Conservation (phyloP, 2,329 filamentous ascomycete species). For the Gyromitra esculenta region DNA sequence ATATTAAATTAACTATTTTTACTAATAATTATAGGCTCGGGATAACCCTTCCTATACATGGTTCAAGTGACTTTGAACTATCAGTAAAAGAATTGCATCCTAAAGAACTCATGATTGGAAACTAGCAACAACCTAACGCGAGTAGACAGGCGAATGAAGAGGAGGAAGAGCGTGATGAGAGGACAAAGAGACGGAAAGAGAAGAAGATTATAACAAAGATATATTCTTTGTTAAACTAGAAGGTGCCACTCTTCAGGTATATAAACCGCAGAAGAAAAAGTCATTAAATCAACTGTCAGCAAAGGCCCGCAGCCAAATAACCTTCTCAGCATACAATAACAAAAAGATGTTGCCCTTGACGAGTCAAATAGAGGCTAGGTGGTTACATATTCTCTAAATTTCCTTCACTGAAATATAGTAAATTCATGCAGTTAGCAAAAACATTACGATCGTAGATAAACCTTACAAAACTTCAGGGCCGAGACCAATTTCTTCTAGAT, state of each 20-base stretch:
- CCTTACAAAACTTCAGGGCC: too few relatives aligned
- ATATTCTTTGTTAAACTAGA: constrained; percentile 4
- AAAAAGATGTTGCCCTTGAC: too few relatives aligned
- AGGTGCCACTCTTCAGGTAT: not conserved
- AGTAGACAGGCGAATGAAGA: too few relatives aligned
- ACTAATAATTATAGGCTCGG: not conserved
- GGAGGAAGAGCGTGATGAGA: too few relatives aligned
- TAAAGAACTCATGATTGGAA: constrained; percentile 1
- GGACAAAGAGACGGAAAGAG: not conserved
- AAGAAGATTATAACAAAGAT: not conserved
- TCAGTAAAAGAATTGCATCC: constrained; percentile 1
- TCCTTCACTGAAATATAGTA: too few relatives aligned
- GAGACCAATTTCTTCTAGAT: too few relatives aligned
- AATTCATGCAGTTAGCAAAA: too few relatives aligned
- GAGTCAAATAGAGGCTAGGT: too few relatives aligned
- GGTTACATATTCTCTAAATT: too few relatives aligned
- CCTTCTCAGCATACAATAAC: too few relatives aligned
- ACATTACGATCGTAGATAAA: too few relatives aligned
- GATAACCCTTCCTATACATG: constrained; percentile 2
- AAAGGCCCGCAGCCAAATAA: too few relatives aligned
- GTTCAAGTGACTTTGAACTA: constrained; percentile 15
- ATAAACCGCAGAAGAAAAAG: not conserved
- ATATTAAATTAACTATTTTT: not conserved
- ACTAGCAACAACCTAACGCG: not conserved
- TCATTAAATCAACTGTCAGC: not conserved